phyloP scores from a whole-genome alignment of 805 yeast genomes.

The Hanseniaspora jakobsenii region DNA sequence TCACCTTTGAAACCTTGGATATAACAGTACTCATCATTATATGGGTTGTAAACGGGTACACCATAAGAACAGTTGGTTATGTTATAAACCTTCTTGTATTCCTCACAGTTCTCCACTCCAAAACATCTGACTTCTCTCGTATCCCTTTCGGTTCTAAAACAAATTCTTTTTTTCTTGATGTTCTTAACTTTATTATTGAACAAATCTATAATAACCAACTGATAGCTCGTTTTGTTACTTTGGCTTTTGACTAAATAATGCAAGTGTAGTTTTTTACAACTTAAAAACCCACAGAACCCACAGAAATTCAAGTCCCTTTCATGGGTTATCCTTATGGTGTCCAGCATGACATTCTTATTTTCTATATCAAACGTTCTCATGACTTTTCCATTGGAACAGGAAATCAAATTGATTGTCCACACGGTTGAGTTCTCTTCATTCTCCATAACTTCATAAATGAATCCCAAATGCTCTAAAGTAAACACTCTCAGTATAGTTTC shows the following conservation, averaged over 20 bases:
- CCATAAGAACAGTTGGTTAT: not conserved
- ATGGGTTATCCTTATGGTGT: conserved; percentile 55
- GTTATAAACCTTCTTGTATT: conserved; percentile 47
- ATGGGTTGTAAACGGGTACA: conserved; percentile 3
- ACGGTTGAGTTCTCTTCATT: not conserved
- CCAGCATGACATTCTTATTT: conserved; percentile 1
- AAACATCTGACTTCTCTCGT: conserved; percentile 81
- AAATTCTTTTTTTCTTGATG: conserved; percentile 65
- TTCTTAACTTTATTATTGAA: conserved; percentile 46
- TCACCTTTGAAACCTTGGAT: not conserved
- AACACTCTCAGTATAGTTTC: conserved; percentile 2
- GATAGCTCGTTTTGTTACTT: conserved; percentile 23
- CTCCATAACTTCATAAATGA: conserved; percentile 7
- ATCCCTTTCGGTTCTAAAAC: conserved; percentile 84
- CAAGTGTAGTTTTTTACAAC: conserved; percentile 58
- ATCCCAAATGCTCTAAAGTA: conserved; percentile 10
- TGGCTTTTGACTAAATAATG: conserved; percentile 54
- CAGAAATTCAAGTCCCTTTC: conserved; percentile 73
- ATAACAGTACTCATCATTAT: conserved; percentile 3
- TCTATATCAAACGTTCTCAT: conserved; percentile 1
- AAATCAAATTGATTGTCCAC: not conserved
- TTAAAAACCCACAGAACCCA: conserved; percentile 80
- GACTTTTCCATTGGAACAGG: conserved; percentile 1
- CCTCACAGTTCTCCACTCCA: conserved; percentile 66
- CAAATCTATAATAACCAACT: conserved; percentile 54